These are phyloP conservation scores for Cocos nucifera DNA, from an alignment of 176 grass and related monocot genomes.

Conservation along the genomic window DNA sequence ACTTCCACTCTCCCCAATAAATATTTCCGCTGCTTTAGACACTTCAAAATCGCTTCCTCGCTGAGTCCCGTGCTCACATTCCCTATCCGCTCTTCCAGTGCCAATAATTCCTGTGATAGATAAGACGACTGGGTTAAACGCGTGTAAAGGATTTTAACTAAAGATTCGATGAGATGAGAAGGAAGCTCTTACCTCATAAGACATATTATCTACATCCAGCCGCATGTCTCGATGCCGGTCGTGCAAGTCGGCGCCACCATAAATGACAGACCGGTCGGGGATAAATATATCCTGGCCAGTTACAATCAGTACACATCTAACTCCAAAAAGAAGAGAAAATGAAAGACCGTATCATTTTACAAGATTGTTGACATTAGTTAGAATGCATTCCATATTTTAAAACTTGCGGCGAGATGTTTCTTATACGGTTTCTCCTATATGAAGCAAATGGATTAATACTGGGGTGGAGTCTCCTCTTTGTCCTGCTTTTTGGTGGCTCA, in stretches of 20 bases:
- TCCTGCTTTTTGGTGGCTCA: too few species aligned
- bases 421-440: too few species aligned
- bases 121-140: conserved; percentile 3
- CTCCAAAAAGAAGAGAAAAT: too few species aligned
- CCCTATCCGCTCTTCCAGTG: conserved; percentile 73
- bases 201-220: conserved; percentile 79
- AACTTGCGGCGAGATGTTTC: too few species aligned
- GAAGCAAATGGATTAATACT: too few species aligned
- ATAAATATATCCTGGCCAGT: not conserved
- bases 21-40: conserved; percentile 44
- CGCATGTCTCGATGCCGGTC: conserved; percentile 68
- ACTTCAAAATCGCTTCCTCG: conserved; percentile 36
- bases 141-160: not conserved
- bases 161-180: too few species aligned
- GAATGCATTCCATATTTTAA: too few species aligned
- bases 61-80: conserved; percentile 56
- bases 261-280: conserved; percentile 35
- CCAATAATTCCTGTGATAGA: conserved; percentile 53
- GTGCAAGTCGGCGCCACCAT: conserved; percentile 36
- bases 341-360: too few species aligned
- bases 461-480: too few species aligned
- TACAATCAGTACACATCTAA: too few species aligned
- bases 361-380: too few species aligned
- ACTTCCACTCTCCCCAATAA: conserved; percentile 37
- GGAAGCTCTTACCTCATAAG: conserved; percentile 51